These are phyloP conservation scores for Ascochyta fabae DNA, from an alignment of 2,329 filamentous ascomycete species.

Conservation along the genomic window DNA sequence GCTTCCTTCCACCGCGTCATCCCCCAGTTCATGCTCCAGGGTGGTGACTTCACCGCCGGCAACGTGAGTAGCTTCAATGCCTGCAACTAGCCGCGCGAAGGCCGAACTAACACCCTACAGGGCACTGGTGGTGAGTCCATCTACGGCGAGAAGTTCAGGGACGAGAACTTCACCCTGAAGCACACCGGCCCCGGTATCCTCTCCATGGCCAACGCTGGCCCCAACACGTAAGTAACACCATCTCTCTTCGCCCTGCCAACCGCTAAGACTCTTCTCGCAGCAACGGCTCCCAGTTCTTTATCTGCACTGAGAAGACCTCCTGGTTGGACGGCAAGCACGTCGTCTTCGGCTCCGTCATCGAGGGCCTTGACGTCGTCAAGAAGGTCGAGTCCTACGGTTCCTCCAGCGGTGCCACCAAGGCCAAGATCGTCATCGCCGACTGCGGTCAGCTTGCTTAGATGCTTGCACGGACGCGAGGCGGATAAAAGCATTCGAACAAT, in stretches of 20 bases:
- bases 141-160: constrained; percentile 95
- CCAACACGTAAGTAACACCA: constrained; percentile 43
- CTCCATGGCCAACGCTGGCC: constrained; percentile 97
- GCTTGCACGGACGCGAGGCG: constrained; percentile 11
- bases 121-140: constrained; percentile 87
- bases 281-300: constrained; percentile 97
- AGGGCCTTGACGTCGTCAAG: constrained; percentile 35
- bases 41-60: constrained; percentile 92
- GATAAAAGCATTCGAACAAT: constrained; percentile 19
- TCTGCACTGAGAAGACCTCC: constrained; percentile 90
- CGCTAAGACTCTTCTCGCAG: constrained; percentile 59
- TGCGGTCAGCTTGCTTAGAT: constrained; percentile 31
- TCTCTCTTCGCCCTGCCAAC: not conserved
- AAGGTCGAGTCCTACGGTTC: constrained; percentile 35
- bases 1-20: constrained; percentile 94
- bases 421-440: constrained; percentile 33
- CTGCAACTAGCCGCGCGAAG: not conserved
- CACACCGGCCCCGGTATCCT: constrained; percentile 92
- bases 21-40: constrained; percentile 98
- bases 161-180: constrained; percentile 92
- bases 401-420: constrained; percentile 27
- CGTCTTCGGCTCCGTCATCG: constrained; percentile 76
- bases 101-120: constrained; percentile 22
- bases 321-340: constrained; percentile 82
- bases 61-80: constrained; percentile 67